Evolutionary conservation across 495 filamentous ascomycete genomes (phyloP).

Genomic region (Xylaria flabelliformis): DNA sequence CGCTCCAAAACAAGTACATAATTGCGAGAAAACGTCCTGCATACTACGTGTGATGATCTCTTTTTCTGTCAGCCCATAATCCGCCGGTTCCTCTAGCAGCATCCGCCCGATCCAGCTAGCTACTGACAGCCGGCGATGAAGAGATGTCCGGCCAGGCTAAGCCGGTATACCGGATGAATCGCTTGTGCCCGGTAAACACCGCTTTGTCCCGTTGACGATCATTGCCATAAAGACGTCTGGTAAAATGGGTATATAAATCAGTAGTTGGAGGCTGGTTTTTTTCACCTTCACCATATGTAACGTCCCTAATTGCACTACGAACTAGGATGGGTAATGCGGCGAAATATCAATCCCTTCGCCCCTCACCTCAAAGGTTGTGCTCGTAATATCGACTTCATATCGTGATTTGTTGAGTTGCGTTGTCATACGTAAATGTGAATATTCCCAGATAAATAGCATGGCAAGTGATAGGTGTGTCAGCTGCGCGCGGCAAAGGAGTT

Average conservation of each 20-base stretch:
- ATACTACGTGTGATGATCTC: slow-evolving; percentile 22
- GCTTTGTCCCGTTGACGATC: slow-evolving; percentile 16
- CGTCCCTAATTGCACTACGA: slow-evolving; percentile 2
- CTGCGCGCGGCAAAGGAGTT: background rate
- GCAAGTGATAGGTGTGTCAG: too few relatives aligned
- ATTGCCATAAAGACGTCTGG: background rate
- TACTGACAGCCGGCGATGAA: slow-evolving; percentile 5
- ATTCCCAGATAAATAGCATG: background rate
- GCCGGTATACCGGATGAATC: slow-evolving; percentile 22
- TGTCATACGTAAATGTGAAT: background rate
- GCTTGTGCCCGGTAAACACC: background rate
- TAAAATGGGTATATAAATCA: background rate
- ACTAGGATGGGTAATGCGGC: background rate
- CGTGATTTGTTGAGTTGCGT: background rate
- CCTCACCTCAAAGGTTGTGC: background rate
- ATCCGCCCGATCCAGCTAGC: background rate
- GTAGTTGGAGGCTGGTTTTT: background rate
- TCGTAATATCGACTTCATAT: background rate
- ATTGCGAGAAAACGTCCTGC: slow-evolving; percentile 18
- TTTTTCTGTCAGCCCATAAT: background rate
- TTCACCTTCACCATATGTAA: slow-evolving; percentile 2
- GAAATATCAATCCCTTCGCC: background rate
- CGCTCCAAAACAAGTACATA: background rate
- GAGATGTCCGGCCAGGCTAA: slow-evolving; percentile 10
- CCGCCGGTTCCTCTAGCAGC: background rate